Percentiles rank a stretch among this genome's conserved stretches.
phyloP scores from a whole-genome alignment of 106 monocot species.

The Hemerocallis citrina region DNA sequence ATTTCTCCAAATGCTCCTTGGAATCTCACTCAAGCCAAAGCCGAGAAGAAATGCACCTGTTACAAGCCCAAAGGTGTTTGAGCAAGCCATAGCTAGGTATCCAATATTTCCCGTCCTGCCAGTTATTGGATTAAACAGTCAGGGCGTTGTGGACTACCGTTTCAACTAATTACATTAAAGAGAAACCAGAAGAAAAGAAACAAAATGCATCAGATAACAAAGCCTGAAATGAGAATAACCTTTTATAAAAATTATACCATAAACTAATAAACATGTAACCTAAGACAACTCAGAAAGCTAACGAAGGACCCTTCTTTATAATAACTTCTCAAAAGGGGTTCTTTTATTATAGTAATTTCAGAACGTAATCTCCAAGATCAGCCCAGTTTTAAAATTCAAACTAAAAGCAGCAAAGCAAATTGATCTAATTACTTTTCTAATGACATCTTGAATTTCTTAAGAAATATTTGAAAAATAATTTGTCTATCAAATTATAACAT shows the following conservation, averaged over 20 bases:
- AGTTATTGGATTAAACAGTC: neutral
- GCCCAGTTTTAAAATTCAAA: too few species aligned
- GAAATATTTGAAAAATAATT: too few species aligned
- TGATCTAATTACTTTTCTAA: too few species aligned
- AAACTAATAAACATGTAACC: too few species aligned
- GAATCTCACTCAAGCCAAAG: conserved; percentile 97
- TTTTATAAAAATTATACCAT: neutral
- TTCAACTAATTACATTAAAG: neutral
- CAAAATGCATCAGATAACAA: neutral
- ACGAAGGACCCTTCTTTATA: too few species aligned
- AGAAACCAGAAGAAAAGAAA: neutral
- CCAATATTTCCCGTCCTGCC: conserved; percentile 59
- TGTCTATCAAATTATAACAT: too few species aligned
- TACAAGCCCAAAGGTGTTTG: conserved; percentile 99
- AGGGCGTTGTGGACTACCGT: neutral
- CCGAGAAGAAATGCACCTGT: conserved; percentile 99
- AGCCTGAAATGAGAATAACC: neutral
- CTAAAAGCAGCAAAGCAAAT: too few species aligned
- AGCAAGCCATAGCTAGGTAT: conserved; percentile 91
- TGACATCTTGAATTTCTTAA: too few species aligned
- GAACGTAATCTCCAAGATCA: too few species aligned
- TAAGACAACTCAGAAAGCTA: too few species aligned
- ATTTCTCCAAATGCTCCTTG: conserved; percentile 93
- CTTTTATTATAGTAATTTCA: too few species aligned
- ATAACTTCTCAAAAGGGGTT: too few species aligned